A percentile compares a stretch with the other conserved stretches of the same genome.
Conservation (phyloP, 1,284 basidiomycete species). For the Ceratobasidium sp. region DNA sequence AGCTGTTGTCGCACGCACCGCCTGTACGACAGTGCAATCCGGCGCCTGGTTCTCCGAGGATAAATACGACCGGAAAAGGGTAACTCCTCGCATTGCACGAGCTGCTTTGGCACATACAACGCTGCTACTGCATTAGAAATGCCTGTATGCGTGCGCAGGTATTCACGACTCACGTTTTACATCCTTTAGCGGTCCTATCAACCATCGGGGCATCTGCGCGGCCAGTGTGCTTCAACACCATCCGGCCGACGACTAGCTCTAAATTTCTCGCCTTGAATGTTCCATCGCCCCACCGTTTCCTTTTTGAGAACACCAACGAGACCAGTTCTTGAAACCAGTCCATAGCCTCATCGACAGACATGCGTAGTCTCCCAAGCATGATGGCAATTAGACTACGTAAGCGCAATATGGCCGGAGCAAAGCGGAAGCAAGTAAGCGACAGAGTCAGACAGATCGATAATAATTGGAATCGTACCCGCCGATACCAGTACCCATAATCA, state of each 20-base stretch:
- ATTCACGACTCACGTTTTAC: background rate
- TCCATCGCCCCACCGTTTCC: constrained; percentile 8
- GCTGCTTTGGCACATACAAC: constrained; percentile 8
- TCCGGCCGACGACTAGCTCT: background rate
- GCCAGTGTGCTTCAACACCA: background rate
- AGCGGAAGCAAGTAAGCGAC: background rate
- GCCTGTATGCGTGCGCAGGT: no score
- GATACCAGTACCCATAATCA: constrained; percentile 9
- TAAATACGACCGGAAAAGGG: constrained; percentile 1
- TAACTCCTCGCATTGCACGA: background rate
- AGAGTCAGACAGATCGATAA: background rate
- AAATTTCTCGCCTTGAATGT: constrained; percentile 1
- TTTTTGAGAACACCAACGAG: constrained; percentile 6
- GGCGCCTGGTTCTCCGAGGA: background rate
- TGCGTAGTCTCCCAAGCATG: constrained; percentile 52
- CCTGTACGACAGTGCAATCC: constrained; percentile 11
- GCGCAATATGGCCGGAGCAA: background rate
- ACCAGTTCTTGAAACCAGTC: constrained; percentile 48
- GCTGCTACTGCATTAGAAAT: background rate
- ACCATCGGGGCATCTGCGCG: background rate
- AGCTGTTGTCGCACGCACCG: constrained; percentile 19
- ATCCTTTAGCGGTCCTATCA: background rate
- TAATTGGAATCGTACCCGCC: background rate
- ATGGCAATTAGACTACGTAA: constrained; percentile 50
- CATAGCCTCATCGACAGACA: constrained; percentile 52